Base-by-base conservation (phyloP, 306 rosid species). In the Pyrus betulifolia region DNA sequence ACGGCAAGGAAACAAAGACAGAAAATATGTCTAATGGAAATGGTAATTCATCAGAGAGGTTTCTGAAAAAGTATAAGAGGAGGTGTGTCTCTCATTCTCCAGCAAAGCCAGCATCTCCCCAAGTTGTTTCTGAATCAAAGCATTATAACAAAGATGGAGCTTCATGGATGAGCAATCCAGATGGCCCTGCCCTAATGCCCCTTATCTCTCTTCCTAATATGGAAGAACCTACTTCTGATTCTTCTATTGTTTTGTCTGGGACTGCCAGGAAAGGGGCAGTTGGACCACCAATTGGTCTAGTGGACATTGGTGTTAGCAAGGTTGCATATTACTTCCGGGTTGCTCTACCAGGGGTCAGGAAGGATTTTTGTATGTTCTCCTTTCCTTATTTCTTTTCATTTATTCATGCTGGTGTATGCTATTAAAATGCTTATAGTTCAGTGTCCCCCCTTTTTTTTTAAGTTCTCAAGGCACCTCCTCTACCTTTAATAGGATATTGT, bases 301-400 rank as follows among this genome's bases (percentile, higher is more conserved):
- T 87, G 83, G 93, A 91, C 78, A 78, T 89, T 75, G 93, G 97
- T 71, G 67, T 66, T 55, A 72, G 85, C 73, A 82, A 86, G 74
- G 76, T 3, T 33, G 93, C 97, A 31, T 91, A 89, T 77, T 86
- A 87, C 21, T 91, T 91, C 80, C 91, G 91, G 76, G 87, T 86
- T 78, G 79, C 92, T 63, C 84, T 89, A 27, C 91, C 97, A 0
- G 97, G 97, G 38, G 93, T 91, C 82, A 82, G 71, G 83, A 91
- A 79, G 85, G 85, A 84, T 74, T 40, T 17, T 22, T 55, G 93
- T 91, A 86, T 62, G 88, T 77, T 86, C 54, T 8, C 72, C 74
- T 61, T 58, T 79, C 78, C 44, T 81, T 59, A 31, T 38, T 22
- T 69, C 60, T 78, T 71, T 74, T 69, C 67, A 59, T 61, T 44